Evolutionary conservation across 345 rosid genomes (phyloP).

Genomic region (Lumnitzera littorea): DNA sequence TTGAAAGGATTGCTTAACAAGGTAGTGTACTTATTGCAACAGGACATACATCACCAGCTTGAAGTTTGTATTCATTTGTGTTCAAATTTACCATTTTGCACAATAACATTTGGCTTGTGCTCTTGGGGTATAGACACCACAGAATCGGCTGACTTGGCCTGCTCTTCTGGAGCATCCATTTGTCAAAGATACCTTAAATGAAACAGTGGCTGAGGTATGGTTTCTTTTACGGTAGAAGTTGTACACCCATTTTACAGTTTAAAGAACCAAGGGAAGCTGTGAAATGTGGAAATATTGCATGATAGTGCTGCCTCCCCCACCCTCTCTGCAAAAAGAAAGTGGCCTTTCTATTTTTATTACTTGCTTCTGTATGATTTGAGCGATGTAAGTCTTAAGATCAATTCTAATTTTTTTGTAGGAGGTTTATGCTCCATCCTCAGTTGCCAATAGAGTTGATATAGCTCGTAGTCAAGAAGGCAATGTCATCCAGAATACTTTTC

Average conservation of each 20-base stretch:
- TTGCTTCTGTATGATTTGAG: no score
- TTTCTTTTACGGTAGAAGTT: background rate
- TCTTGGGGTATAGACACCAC: constrained; percentile 62
- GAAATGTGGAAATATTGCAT: no score
- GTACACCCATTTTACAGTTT: no score
- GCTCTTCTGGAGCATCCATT: constrained; percentile 93
- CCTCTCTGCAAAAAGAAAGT: no score
- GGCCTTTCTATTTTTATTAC: no score
- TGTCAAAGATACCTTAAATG: constrained; percentile 62
- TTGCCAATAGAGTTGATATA: constrained; percentile 27
- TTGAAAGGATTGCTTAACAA: constrained; percentile 90
- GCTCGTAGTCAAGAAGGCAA: constrained; percentile 37
- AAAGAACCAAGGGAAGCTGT: no score
- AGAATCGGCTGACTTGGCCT: constrained; percentile 91
- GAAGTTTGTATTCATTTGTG: constrained; percentile 1
- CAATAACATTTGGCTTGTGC: constrained; percentile 5
- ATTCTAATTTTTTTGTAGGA: constrained; percentile 37
- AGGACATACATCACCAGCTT: background rate
- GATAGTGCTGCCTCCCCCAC: no score
- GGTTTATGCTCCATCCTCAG: constrained; percentile 25
- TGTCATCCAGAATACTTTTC: constrained; percentile 25
- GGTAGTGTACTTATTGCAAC: constrained; percentile 29
- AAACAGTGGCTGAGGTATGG: constrained; percentile 64
- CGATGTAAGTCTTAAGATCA: constrained; percentile 5
- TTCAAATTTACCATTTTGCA: constrained; percentile 4